These are phyloP conservation scores for Lachnellula willkommii DNA, from an alignment of 2,329 filamentous ascomycete species.

Conservation along the genomic window DNA sequence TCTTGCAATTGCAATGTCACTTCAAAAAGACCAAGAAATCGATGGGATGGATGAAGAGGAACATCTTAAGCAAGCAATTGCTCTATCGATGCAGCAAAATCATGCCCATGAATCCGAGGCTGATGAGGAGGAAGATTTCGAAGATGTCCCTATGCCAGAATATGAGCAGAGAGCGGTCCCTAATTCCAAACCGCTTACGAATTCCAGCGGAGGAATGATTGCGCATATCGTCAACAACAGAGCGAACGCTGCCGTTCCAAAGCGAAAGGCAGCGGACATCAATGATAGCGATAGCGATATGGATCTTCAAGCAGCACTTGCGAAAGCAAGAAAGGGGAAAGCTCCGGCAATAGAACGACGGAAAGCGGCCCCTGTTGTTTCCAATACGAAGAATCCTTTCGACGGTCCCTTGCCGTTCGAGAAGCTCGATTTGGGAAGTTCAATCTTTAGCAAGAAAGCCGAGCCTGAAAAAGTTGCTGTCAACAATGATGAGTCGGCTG, in stretches of 20 bases:
- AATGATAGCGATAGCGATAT: constrained; percentile 68
- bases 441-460: constrained; percentile 46
- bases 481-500: constrained; percentile 15
- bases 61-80: constrained; percentile 76
- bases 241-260: constrained; percentile 56
- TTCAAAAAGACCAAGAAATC: constrained; percentile 45
- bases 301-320: constrained; percentile 71
- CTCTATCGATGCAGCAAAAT: constrained; percentile 71
- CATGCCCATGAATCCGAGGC: constrained; percentile 37
- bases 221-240: constrained; percentile 71
- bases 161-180: constrained; percentile 53
- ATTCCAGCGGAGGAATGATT: constrained; percentile 55
- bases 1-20: constrained; percentile 75
- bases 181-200: constrained; percentile 46
- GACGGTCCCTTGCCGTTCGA: constrained; percentile 87
- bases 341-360: constrained; percentile 36
- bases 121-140: constrained; percentile 39
- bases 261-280: constrained; percentile 28
- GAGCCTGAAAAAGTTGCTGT: background rate
- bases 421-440: constrained; percentile 67
- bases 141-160: constrained; percentile 47
- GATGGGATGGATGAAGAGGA: constrained; percentile 57
- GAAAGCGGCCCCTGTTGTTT: constrained; percentile 34
- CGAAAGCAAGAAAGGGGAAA: constrained; percentile 61
- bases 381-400: constrained; percentile 59